Base-by-base conservation (phyloP, 331 rosid genomes). In the Dryas integrifolia region DNA sequence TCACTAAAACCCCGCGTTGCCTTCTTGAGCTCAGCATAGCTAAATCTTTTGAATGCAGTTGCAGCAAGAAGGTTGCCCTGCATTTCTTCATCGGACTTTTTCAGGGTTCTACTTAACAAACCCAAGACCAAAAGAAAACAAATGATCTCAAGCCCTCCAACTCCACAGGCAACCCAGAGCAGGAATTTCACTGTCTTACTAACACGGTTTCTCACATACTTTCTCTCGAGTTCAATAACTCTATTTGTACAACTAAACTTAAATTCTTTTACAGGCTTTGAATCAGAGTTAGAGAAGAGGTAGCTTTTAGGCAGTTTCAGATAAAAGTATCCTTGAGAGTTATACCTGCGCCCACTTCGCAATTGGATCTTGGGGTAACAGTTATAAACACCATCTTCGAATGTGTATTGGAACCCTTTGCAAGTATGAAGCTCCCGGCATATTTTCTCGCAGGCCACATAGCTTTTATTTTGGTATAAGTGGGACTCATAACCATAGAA, bases 21-120 rank as follows among this genome's bases (percentile, higher is more conserved):
- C 60, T 58, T 70, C 62, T 89, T 89, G 39, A 86, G 71, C 67
- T 89, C 88, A 7, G 75, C 51, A 39, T 69, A 89, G 57, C 81
- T 82, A 30, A 82, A 86, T 62, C 80, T 86, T 40, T 77, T 89
- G 58, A 90, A 85, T 38, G 87, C 84, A 0, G 88, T 83, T 0
- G 83, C 82, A 0, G 89, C 75, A 24, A 83, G 73, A 40, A 74
- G 15, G 53, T 83, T 75, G 7, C 58, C 81, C 24, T 62, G 58
- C 11, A 39, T 11, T 53, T 43, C 65, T 35, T 45, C 50, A 15
- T 43, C 21, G 0, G 81, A 77, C 38, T 68, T 38, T 66, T 47
- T 68, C 12, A 59, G 57, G 11, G 9, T 70, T 76, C 86, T 63
- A 1, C 78, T 58, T 30, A 83, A 6, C 1, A 79, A 73, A 16